Evolutionary conservation across 139 green algal species (phyloP).

Genomic region (Yamagishiella unicocca): DNA sequence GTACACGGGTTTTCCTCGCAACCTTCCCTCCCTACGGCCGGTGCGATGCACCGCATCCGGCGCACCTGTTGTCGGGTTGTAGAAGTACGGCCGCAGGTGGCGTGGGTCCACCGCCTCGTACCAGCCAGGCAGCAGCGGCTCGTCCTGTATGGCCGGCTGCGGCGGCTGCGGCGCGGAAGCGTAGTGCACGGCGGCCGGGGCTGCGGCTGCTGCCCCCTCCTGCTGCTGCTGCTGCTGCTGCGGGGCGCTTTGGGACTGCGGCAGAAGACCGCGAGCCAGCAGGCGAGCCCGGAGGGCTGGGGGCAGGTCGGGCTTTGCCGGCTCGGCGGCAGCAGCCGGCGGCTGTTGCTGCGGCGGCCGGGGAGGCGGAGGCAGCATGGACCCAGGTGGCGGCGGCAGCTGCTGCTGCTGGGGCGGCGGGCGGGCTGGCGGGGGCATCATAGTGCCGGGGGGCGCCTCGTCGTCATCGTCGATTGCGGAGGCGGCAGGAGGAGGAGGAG

Average conservation of each 20-base stretch:
- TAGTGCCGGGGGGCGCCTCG: slow-evolving; percentile 25
- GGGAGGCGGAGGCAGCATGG: slow-evolving; percentile 26
- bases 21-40: too few species aligned
- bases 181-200: slow-evolving; percentile 10
- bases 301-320: slow-evolving; percentile 63
- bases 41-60: slow-evolving; percentile 9
- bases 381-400: background rate
- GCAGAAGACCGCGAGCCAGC: slow-evolving; percentile 70
- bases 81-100: slow-evolving; percentile 80
- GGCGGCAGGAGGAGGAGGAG: background rate
- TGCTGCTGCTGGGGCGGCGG: background rate
- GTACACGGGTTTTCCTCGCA: too few species aligned
- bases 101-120: slow-evolving; percentile 73
- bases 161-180: slow-evolving; percentile 28
- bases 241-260: background rate
- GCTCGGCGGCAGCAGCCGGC: background rate
- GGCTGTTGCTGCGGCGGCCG: background rate
- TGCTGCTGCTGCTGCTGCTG: slow-evolving; percentile 14
- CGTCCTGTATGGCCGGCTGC: slow-evolving; percentile 5
- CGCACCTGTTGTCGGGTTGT: slow-evolving; percentile 72
- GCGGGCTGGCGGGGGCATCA: slow-evolving; percentile 24
- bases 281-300: slow-evolving; percentile 70
- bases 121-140: slow-evolving; percentile 77
- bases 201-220: background rate
- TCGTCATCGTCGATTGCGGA: slow-evolving; percentile 32